Base-by-base conservation (phyloP, 2,329 filamentous ascomycete species). In the Chaetomium olivaceum region DNA sequence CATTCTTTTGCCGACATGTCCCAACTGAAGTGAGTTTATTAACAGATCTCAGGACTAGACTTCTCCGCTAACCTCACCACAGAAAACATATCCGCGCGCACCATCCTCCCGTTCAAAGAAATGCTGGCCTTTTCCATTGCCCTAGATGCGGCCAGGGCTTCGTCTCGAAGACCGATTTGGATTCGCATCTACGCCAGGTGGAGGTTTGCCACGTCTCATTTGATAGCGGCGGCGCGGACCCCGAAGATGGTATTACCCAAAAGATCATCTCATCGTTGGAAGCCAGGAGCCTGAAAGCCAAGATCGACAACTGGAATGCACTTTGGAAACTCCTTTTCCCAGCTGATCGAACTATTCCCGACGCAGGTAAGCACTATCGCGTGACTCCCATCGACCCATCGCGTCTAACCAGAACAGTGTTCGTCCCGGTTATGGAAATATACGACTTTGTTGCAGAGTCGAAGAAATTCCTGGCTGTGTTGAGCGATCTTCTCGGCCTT, bases 1-100 rank as follows among this genome's bases (percentile, higher is more conserved):
- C 71, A 71, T 59, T 71, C 71, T 12, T 72, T 72, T 68, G 69
- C 71, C 33, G 71, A 72, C 58, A 72, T 72, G 71, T 72, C 71
- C 33, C 71, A 71, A 55, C 65, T 72, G 11, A 72, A 72, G 70
- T 71, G 66, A 59, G 67, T 52, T 12, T 27, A 7, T 12, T 27
- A 7, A 4, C 1, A 31, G n/a, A 12, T 14, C 27, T 11, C 29
- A 4, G 39, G 9, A 8, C 14, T 48, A n/a, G 5, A 51, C 1
- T 11, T 36, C 31, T 27, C 14, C 63, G 63, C 67, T 67, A 23
- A 62, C 31, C 4, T 7, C n/a, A 7, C 23, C 12, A 5, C 31
- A 71, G 69, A 33, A 72, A 72, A 43, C 71, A 72, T 39, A 72
- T 72, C 39, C 71, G 71, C 29, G 71, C 71, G n/a, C 71, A 72